A percentile compares a stretch with the other conserved stretches of the same genome.
These are phyloP conservation scores for Xylaria scruposa DNA, from an alignment of 495 filamentous ascomycete genomes.

Conservation along the genomic window DNA sequence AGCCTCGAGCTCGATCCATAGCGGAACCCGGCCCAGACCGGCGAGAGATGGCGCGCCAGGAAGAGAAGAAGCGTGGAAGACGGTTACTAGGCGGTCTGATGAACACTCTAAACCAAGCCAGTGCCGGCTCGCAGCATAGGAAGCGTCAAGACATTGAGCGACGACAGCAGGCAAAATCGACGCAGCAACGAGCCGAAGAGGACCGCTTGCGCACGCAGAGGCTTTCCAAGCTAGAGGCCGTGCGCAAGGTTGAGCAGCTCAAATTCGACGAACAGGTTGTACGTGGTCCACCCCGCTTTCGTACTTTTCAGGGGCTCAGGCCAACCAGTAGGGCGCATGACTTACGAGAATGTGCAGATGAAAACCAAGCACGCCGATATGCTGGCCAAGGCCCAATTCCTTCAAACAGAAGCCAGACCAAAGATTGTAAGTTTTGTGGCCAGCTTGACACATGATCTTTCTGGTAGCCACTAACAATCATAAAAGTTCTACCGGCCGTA, in stretches of 20 bases:
- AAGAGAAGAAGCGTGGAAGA: slow-evolving; percentile 87
- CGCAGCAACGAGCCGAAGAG: slow-evolving; percentile 69
- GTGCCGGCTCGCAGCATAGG: slow-evolving; percentile 69
- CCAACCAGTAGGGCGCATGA: not conserved
- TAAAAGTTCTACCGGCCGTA: slow-evolving; percentile 87
- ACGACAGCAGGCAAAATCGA: slow-evolving; percentile 83
- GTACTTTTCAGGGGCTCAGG: not conserved
- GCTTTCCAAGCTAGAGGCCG: slow-evolving; percentile 63
- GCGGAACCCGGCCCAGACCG: slow-evolving; percentile 42
- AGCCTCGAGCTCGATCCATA: slow-evolving; percentile 39
- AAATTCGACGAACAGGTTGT: slow-evolving; percentile 82
- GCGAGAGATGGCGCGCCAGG: slow-evolving; percentile 60
- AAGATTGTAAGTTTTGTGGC: slow-evolving; percentile 67
- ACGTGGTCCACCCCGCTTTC: slow-evolving; percentile 41
- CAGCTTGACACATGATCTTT: slow-evolving; percentile 18
- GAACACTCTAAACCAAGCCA: slow-evolving; percentile 84
- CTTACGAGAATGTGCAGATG: slow-evolving; percentile 67
- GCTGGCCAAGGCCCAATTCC: slow-evolving; percentile 73
- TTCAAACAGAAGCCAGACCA: slow-evolving; percentile 77
- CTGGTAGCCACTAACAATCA: slow-evolving; percentile 32
- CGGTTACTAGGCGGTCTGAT: slow-evolving; percentile 89
- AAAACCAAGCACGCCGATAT: slow-evolving; percentile 74
- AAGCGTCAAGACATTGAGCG: slow-evolving; percentile 88
- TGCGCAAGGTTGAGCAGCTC: slow-evolving; percentile 72
- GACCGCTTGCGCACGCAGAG: slow-evolving; percentile 69